Conservation (phyloP, 257 asterid genomes). For the Cordia subcordata region DNA sequence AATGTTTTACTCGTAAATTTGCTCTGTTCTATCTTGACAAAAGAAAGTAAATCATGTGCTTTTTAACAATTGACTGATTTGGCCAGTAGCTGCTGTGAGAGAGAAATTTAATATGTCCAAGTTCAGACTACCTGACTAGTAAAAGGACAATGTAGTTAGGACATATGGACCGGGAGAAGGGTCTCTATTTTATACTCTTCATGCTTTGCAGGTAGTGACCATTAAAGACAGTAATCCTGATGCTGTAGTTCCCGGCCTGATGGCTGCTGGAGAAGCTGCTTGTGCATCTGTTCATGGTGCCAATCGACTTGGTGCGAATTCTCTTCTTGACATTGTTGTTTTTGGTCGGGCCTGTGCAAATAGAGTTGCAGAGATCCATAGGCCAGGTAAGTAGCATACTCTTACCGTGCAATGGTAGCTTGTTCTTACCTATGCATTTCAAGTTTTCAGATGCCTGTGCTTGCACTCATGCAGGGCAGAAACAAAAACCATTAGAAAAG, state of each 20-base stretch:
- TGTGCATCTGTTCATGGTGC: conserved; percentile 99
- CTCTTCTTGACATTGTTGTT: conserved; percentile 96
- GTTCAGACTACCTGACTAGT: not conserved
- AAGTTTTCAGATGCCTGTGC: conserved; percentile 16
- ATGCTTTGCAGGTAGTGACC: conserved; percentile 62
- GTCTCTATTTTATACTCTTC: not conserved
- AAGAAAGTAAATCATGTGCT: no score
- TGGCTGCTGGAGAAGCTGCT: conserved; percentile 99
- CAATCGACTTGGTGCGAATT: conserved; percentile 97
- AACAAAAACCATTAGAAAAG: conserved; percentile 72
- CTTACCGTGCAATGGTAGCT: not conserved
- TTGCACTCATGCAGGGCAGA: conserved; percentile 53
- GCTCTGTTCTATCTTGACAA: no score
- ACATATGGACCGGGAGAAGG: no score
- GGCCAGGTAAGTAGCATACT: conserved; percentile 48
- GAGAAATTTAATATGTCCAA: not conserved
- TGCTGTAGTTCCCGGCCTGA: conserved; percentile 71
- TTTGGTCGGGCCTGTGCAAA: conserved; percentile 98
- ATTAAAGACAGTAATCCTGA: conserved; percentile 71
- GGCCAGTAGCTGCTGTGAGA: no score
- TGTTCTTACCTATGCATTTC: not conserved
- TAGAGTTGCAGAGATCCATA: conserved; percentile 84
- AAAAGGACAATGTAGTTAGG: not conserved
- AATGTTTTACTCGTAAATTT: no score
- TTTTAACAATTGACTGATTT: no score